Base-by-base conservation (phyloP, 75 land plant genomes). In the Picea sitchensis region DNA sequence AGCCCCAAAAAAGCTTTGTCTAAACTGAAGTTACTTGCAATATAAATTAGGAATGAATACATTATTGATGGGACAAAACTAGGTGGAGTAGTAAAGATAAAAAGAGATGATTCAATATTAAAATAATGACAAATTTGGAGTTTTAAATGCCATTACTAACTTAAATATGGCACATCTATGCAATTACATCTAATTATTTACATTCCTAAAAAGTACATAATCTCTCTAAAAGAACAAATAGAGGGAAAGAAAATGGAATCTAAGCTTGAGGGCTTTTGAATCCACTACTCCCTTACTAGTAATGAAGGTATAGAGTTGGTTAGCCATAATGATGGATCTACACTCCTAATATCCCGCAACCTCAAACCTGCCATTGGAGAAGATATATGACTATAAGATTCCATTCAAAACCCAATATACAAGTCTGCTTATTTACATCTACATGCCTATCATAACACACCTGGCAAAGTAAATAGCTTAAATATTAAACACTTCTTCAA, bases 251-350 rank as follows among this genome's bases (percentile, higher is more conserved):
- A 47, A 51, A 51, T 51, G 56, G 56, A 51, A 51, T 51, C 56
- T 51, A 51, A 51, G 12, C 56, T 51, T 51, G 56, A 51, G 56
- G 56, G 56, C 1, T 51, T 51, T 51, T 51, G 56, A 51, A 51
- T 51, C 56, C 56, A 51, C 56, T 51, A 51, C 1, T 51, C 56
- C 74, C 47, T 78, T 88, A 96, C 99, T 88, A 97, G 83, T 59
- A 97, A 79, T 61, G 96, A 82, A 62, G 99, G 99, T 79, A 82
- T 80, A 34, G 99, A 91, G 63, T 95, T 95, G 67, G 91, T 97
- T 72, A 97, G 81, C 93, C 94, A 95, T 78, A 97, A 84, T 23
- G 98, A 91, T 54, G 99, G 99, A 84, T 97, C 99, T 41, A 97
- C 94, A 84, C 98, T 91, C 61, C 99, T 81, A 61, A 95, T 88